These are phyloP conservation scores for Phytophthora meadii DNA, from an alignment of 352 stramenopile genomes.

Conservation along the genomic window DNA sequence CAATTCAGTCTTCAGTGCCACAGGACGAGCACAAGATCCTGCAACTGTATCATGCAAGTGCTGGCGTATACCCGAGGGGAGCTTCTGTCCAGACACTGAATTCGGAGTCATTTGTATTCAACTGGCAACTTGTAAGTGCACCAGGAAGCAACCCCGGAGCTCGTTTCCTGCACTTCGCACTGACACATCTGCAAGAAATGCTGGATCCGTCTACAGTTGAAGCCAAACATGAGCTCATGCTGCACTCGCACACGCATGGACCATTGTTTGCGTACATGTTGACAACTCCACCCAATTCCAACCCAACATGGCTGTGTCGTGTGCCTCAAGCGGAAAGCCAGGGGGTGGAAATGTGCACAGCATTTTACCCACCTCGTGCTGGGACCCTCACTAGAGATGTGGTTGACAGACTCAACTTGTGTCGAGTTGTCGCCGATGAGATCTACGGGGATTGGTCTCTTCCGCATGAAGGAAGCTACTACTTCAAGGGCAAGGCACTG, in stretches of 20 bases:
- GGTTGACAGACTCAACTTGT: conserved; percentile 46
- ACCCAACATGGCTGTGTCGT: conserved; percentile 57
- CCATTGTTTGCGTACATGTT: conserved; percentile 68
- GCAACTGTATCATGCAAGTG: conserved; percentile 59
- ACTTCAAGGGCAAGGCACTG: conserved; percentile 84
- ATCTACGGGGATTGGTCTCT: conserved; percentile 76
- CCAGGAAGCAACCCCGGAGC: conserved; percentile 28
- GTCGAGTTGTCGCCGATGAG: conserved; percentile 58
- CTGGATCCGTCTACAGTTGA: conserved; percentile 50
- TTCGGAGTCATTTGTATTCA: conserved; percentile 62
- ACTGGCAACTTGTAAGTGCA: conserved; percentile 55
- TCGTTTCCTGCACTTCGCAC: conserved; percentile 74
- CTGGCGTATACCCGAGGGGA: conserved; percentile 58
- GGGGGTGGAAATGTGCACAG: conserved; percentile 49
- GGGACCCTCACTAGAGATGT: conserved; percentile 39
- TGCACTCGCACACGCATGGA: conserved; percentile 81
- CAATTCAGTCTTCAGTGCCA: conserved; percentile 16
- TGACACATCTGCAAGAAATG: conserved; percentile 68
- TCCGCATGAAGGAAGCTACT: conserved; percentile 77
- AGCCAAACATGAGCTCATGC: conserved; percentile 52
- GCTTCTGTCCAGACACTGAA: conserved; percentile 24
- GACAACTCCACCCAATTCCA: conserved; percentile 12
- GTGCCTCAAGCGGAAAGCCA: conserved; percentile 48
- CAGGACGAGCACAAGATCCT: conserved; percentile 53
- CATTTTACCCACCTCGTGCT: conserved; percentile 58